Conservation (phyloP, 192 early-diverging fungal species). For the Polychytrium aggregatum region DNA sequence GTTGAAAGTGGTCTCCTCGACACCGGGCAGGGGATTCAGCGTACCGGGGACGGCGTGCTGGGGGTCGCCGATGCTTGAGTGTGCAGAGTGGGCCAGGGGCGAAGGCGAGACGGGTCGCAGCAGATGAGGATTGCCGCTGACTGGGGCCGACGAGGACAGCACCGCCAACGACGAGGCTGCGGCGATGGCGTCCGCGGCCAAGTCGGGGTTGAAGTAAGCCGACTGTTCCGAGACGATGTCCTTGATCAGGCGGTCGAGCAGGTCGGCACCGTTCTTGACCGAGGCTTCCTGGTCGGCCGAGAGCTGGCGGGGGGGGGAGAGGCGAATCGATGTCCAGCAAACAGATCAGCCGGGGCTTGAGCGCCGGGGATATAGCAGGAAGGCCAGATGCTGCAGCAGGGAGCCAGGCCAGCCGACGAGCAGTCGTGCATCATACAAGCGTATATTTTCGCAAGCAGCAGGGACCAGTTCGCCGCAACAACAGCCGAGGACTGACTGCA, state of each 20-base stretch:
- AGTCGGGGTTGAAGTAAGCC: slow-evolving; percentile 43
- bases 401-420: no score
- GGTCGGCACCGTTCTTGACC: slow-evolving; percentile 90
- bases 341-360: no score
- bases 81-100: slow-evolving; percentile 16
- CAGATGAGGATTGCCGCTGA: not conserved
- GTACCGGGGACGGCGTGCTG: slow-evolving; percentile 27
- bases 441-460: no score
- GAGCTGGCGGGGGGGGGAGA: slow-evolving; percentile 38
- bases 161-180: no score
- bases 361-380: no score
- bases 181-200: no score
- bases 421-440: no score
- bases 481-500: no score
- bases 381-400: slow-evolving; percentile 3
- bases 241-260: slow-evolving; percentile 88
- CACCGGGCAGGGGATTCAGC: slow-evolving; percentile 14
- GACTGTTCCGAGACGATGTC: slow-evolving; percentile 92
- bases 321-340: no score
- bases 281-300: slow-evolving; percentile 79
- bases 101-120: not conserved
- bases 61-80: slow-evolving; percentile 20
- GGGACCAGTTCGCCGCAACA: no score
- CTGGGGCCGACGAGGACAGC: not conserved
- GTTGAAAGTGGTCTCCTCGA: slow-evolving; percentile 56